Evolutionary conservation across 2,329 filamentous ascomycete species (phyloP).

Genomic region (Diaporthe humulicola): DNA sequence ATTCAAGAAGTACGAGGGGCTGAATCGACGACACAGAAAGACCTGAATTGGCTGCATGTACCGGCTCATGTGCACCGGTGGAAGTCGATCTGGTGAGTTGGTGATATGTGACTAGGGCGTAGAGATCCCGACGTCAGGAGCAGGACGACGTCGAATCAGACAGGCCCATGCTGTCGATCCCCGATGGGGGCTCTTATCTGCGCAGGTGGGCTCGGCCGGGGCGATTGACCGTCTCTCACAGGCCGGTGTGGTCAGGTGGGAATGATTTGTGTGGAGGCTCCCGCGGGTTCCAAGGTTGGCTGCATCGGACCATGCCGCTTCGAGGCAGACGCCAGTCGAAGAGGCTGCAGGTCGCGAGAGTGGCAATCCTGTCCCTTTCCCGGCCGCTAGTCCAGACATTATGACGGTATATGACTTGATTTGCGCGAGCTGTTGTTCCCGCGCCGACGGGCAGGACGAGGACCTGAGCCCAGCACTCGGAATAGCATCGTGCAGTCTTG

Average conservation of each 20-base stretch:
- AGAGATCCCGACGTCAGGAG: slow-evolving; percentile 16
- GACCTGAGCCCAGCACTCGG: neutral
- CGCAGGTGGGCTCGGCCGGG: neutral
- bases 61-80: neutral
- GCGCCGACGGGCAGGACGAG: neutral
- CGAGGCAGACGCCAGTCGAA: slow-evolving; percentile 2
- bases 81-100: neutral
- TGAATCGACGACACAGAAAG: neutral
- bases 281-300: slow-evolving; percentile 13
- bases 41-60: neutral
- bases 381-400: neutral
- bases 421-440: neutral
- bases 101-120: slow-evolving; percentile 10
- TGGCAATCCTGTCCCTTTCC: slow-evolving; percentile 1
- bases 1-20: neutral
- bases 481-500: neutral
- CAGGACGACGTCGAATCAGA: slow-evolving; percentile 12
- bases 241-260: slow-evolving; percentile 20
- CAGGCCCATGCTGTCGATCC: neutral
- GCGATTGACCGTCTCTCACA: slow-evolving; percentile 17
- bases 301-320: slow-evolving; percentile 7
- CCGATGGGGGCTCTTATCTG: slow-evolving; percentile 16
- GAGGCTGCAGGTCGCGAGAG: slow-evolving; percentile 23
- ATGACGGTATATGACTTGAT: slow-evolving; percentile 8
- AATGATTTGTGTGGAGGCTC: slow-evolving; percentile 4